Evolutionary conservation across 345 rosid genomes (phyloP), one percentile per base, ranked within the genome.

Genomic region (sweet orange (Citrus sinensis)): DNA sequence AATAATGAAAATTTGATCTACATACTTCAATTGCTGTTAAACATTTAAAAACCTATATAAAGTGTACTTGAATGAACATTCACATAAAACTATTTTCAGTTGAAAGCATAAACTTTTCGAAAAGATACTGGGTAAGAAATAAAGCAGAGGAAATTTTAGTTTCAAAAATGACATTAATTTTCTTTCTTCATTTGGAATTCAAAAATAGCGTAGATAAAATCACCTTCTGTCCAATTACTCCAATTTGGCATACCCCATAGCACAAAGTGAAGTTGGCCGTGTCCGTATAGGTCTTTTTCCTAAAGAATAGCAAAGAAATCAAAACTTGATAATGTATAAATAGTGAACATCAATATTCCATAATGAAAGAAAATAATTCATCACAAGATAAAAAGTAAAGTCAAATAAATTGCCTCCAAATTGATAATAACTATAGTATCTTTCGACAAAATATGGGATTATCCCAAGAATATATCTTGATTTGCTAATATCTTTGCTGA

Each of bases 191-290:
- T n/a, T 2, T 14, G 51, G 16, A 6, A 32, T 67, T 63, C 6
- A n/a, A 2, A 9, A 14, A 25, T 60, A 2, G 16, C 9, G 30
- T 27, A 2, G 32, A 30, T 16, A 42, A 32, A 6, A 70, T 56
- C 9, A 92, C 99, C 97, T 96, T 92, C 86, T 94, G 92, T 70
- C 99, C 97, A 27, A 96, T 40, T 1, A 96, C 91, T 20, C 98
- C 98, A 9, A 91, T 92, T 82, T 94, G 99, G 87, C 98, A 94
- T 24, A 88, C 95, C n/a, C 97, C 98, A 7, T 98, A 96, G 22
- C 95, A 92, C 82, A 96, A 76, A 49, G 95, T 92, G 86, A 96
- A 96, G 83, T 89, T 91, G 62, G 97, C 81, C 5, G 95, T 91
- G 78, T 92, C 95, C 0, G 98, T 96, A 60, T 85, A 94, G 22